phyloP scores from a whole-genome alignment of 768 basidiomycete genomes.

The Serpula lacrymans region DNA sequence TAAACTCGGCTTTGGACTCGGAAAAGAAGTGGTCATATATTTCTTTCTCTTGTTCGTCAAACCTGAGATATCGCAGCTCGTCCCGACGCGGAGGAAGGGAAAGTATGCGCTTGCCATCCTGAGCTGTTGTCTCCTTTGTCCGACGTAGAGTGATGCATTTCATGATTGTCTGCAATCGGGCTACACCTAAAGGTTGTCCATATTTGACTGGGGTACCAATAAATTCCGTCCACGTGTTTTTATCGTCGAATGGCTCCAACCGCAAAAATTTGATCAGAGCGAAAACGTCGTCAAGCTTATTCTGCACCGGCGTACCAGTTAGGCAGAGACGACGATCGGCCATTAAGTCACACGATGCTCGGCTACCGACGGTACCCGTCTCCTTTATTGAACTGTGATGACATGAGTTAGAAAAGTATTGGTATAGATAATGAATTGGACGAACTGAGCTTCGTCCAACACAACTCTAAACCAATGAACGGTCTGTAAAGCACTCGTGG shows the following conservation, averaged over 20 bases:
- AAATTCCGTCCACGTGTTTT: constrained; percentile 87
- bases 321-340: constrained; percentile 92
- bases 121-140: constrained; percentile 85
- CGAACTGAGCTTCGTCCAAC: constrained; percentile 93
- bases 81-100: constrained; percentile 89
- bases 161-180: constrained; percentile 96
- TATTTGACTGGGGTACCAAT: constrained; percentile 93
- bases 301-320: constrained; percentile 99
- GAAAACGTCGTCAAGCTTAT: constrained; percentile 97
- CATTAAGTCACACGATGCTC: constrained; percentile 91
- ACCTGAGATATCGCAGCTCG: constrained; percentile 79
- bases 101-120: constrained; percentile 82
- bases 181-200: constrained; percentile 84
- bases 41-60: constrained; percentile 75
- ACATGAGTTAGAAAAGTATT: constrained; percentile 4
- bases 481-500: constrained; percentile 82
- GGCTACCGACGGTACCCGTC: constrained; percentile 87
- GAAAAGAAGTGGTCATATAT: constrained; percentile 89
- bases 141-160: constrained; percentile 93
- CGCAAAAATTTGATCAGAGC: constrained; percentile 96
- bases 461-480: constrained; percentile 97
- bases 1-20: constrained; percentile 91
- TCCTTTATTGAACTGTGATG: constrained; percentile 88
- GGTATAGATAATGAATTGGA: constrained; percentile 15
- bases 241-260: constrained; percentile 89